Percentiles rank a stretch among this genome's conserved stretches.
Evolutionary conservation across 169 alveolate genomes (phyloP).

Genomic region (Eimeria praecox): DNA sequence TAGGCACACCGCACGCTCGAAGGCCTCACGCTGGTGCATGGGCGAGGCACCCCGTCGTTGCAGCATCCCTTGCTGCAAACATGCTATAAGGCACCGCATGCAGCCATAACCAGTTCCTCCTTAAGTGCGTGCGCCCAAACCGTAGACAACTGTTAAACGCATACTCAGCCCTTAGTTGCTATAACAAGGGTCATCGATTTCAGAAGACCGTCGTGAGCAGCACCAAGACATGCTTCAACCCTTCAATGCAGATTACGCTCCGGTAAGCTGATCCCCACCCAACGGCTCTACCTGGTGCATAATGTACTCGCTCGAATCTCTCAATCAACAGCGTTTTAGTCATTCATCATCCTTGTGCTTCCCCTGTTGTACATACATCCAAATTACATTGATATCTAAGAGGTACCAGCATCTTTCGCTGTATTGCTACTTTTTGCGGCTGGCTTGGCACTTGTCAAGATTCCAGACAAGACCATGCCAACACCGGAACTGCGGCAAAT

Average conservation of each 20-base stretch:
- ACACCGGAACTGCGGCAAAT: constrained; percentile 7
- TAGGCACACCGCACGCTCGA: neutral
- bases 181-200: neutral
- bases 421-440: neutral
- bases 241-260: neutral
- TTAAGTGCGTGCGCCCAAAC: neutral
- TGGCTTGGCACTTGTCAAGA: neutral
- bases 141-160: neutral
- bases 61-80: neutral
- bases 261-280: neutral
- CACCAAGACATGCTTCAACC: neutral
- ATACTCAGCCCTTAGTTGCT: neutral
- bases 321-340: neutral
- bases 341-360: neutral
- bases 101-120: neutral
- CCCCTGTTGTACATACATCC: neutral
- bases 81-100: neutral
- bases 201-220: neutral
- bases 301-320: neutral
- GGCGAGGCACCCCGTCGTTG: neutral
- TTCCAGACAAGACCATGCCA: neutral
- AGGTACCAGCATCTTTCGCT: neutral
- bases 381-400: neutral
- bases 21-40: neutral
- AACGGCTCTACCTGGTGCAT: neutral